These are phyloP conservation scores for Fusarium decemcellulare DNA, from an alignment of 2,329 filamentous ascomycete genomes.

Conservation along the genomic window DNA sequence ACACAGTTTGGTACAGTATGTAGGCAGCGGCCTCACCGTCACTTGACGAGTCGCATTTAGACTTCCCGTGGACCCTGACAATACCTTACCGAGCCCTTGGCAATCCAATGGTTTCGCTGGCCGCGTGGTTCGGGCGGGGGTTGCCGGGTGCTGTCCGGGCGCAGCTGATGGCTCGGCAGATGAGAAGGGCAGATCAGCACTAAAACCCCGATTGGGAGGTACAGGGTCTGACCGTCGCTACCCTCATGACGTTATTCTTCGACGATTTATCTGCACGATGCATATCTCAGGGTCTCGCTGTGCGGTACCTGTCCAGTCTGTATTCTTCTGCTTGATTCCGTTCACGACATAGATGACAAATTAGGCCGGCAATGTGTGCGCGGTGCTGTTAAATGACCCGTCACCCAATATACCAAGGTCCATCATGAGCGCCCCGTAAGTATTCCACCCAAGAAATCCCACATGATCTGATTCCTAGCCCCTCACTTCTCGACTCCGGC, in stretches of 20 bases:
- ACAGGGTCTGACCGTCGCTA: not conserved
- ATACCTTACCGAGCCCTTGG: not conserved
- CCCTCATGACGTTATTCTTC: not conserved
- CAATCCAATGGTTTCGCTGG: not conserved
- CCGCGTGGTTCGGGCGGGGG: not conserved
- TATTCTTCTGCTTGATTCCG: not conserved
- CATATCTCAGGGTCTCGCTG: not conserved
- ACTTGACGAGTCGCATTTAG: not conserved
- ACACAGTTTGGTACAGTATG: not conserved
- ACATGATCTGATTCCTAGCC: not conserved
- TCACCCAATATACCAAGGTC: not conserved
- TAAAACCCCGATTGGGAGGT: not conserved
- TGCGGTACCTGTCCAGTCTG: not conserved
- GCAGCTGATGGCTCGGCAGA: not conserved
- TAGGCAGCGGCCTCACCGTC: not conserved
- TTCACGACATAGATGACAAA: not conserved
- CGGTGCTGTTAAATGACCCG: not conserved
- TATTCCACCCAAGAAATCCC: not conserved
- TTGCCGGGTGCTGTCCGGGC: not conserved
- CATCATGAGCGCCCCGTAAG: no score
- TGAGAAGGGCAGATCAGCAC: not conserved
- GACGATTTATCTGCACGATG: not conserved
- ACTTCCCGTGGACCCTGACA: not conserved
- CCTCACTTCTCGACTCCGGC: not conserved
- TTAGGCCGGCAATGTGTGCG: not conserved